Evolutionary conservation across 1,284 basidiomycete species (phyloP).

Genomic region (Puccinia brachypodii): DNA sequence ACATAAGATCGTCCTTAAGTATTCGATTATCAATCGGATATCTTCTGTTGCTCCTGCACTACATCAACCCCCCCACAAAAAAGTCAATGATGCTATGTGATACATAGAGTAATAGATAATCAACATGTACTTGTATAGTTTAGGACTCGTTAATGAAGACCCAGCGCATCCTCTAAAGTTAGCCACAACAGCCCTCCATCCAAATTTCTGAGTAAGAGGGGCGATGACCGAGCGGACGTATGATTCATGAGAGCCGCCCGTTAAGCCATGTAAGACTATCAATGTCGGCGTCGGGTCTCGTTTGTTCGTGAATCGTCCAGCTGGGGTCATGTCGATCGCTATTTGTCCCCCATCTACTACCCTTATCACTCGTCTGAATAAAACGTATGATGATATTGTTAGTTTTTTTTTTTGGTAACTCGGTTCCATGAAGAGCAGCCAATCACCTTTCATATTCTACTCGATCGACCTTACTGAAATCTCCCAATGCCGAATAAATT

Average conservation of each 20-base stretch:
- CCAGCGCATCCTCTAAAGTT: constrained; percentile 84
- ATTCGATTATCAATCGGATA: constrained; percentile 74
- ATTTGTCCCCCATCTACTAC: constrained; percentile 71
- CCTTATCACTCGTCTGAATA: constrained; percentile 63
- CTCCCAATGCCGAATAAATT: constrained; percentile 58
- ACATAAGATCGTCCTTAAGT: constrained; percentile 68
- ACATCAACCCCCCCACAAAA: not conserved
- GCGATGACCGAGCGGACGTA: constrained; percentile 79
- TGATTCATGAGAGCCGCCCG: constrained; percentile 84
- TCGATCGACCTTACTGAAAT: constrained; percentile 70
- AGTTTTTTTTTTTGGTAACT: not conserved
- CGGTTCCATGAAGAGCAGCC: not conserved
- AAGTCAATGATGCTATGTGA: not conserved
- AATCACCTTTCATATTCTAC: constrained; percentile 69
- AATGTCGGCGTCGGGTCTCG: constrained; percentile 73
- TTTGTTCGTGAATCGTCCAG: constrained; percentile 63
- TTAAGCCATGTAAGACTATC: constrained; percentile 79
- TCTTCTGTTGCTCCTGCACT: constrained; percentile 70
- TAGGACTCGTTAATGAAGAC: constrained; percentile 51
- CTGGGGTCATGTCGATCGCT: constrained; percentile 69
- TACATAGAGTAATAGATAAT: constrained; percentile 59
- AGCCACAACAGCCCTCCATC: constrained; percentile 81
- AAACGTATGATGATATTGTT: constrained; percentile 16
- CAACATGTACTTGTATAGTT: constrained; percentile 37
- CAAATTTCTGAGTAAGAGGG: constrained; percentile 69